A percentile compares a stretch with the other conserved stretches of the same genome.
phyloP scores from a whole-genome alignment of 2,329 filamentous ascomycete genomes.

The Aspergillus niger region DNA sequence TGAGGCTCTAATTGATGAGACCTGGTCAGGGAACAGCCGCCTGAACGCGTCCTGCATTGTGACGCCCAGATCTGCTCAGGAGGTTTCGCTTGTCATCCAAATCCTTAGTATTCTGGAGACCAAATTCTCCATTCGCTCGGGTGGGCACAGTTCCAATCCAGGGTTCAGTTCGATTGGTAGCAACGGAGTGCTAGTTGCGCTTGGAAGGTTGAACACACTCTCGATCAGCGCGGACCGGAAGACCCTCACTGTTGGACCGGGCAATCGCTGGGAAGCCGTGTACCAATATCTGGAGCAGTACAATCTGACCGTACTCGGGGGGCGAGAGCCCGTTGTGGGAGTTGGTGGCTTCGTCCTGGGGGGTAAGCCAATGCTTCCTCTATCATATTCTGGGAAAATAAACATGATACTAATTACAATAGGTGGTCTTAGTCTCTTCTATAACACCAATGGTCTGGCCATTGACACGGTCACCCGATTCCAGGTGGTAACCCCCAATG shows the following conservation, averaged over 20 bases:
- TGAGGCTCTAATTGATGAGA: no score
- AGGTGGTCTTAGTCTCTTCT: neutral
- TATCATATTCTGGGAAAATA: neutral
- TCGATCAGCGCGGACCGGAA: neutral
- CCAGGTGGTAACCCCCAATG: neutral
- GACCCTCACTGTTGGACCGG: neutral
- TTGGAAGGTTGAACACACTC: neutral
- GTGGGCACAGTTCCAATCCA: no score
- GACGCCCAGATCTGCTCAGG: no score
- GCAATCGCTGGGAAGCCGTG: neutral
- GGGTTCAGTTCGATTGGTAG: no score
- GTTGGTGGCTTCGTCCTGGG: neutral
- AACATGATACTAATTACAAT: neutral
- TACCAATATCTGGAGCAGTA: neutral
- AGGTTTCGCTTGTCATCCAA: no score
- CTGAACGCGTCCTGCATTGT: no score
- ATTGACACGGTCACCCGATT: neutral
- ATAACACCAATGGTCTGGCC: neutral
- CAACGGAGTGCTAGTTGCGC: no score
- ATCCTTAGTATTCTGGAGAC: no score
- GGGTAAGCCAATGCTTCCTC: neutral
- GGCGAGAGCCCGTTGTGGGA: neutral
- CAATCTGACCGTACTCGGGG: neutral
- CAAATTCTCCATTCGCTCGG: no score
- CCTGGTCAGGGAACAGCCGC: no score